Percentiles rank a stretch among this genome's conserved stretches.
phyloP scores from a whole-genome alignment of 2,329 filamentous ascomycete genomes.

The Claviceps maximensis region DNA sequence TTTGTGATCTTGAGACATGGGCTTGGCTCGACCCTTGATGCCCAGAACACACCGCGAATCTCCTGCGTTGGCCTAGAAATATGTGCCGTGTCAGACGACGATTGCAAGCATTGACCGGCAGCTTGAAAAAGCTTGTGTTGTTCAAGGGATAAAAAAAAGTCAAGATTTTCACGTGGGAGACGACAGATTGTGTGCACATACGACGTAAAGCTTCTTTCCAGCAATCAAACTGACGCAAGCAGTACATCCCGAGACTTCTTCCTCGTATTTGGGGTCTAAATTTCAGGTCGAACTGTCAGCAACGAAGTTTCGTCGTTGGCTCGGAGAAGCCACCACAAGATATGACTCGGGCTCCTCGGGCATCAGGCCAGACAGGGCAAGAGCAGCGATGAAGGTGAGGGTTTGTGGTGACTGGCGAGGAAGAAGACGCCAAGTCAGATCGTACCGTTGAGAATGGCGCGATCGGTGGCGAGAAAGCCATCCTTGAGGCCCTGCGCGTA shows the following conservation, averaged over 20 bases:
- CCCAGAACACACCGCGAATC: constrained; percentile 91
- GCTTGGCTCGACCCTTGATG: constrained; percentile 94
- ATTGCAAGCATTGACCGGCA: not conserved
- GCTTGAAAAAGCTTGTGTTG: not conserved
- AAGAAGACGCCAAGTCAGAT: not conserved
- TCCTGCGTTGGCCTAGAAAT: constrained; percentile 74
- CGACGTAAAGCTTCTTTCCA: constrained; percentile 85
- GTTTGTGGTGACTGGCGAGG: not conserved
- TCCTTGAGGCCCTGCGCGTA: constrained; percentile 95
- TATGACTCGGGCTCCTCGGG: not conserved
- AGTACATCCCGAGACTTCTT: constrained; percentile 96
- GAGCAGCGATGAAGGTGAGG: too few relatives aligned
- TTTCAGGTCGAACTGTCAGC: constrained; percentile 3
- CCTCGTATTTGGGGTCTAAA: constrained; percentile 94
- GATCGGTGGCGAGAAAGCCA: constrained; percentile 88
- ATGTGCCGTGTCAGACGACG: constrained; percentile 9
- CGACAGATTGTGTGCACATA: constrained; percentile 42
- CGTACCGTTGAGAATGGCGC: constrained; percentile 88
- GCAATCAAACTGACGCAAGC: constrained; percentile 84
- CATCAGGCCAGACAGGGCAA: too few relatives aligned
- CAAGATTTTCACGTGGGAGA: not conserved
- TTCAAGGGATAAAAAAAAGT: not conserved
- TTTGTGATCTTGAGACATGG: constrained; percentile 98
- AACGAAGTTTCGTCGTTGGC: not conserved
- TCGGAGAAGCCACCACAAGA: not conserved